Conservation (phyloP, 306 rosid species). For the Vachellia pachyceras region DNA sequence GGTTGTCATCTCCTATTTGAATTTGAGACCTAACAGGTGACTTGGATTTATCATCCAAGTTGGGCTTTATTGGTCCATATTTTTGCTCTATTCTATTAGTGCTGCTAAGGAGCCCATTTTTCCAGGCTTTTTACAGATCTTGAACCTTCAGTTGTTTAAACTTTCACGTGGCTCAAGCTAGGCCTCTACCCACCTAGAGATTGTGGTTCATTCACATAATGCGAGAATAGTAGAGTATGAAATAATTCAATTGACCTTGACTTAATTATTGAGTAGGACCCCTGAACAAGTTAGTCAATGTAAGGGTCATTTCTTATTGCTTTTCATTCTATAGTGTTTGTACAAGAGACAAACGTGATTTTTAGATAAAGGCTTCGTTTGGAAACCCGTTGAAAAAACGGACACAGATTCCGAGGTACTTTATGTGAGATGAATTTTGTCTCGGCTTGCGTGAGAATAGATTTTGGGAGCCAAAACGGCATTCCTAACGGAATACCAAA, state of each 20-base stretch:
- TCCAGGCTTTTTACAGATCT: not conserved
- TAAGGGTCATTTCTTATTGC: constrained; percentile 27
- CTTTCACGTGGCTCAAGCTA: not conserved
- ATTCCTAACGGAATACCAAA: too few relatives aligned
- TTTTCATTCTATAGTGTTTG: not conserved
- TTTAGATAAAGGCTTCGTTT: too few relatives aligned
- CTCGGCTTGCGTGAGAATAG: too few relatives aligned
- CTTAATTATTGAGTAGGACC: constrained; percentile 30
- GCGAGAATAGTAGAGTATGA: not conserved
- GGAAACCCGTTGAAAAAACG: too few relatives aligned
- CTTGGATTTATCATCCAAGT: too few relatives aligned
- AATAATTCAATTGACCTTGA: constrained; percentile 39
- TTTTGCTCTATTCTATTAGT: not conserved
- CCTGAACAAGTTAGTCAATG: constrained; percentile 35
- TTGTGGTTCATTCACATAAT: constrained; percentile 5
- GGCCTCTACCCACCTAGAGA: not conserved
- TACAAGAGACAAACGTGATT: constrained; percentile 27
- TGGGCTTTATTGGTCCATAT: not conserved
- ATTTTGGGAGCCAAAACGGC: too few relatives aligned
- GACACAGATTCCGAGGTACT: too few relatives aligned
- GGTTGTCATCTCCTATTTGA: not conserved
- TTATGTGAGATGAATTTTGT: too few relatives aligned
- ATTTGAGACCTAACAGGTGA: not conserved
- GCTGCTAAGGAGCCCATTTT: constrained; percentile 18
- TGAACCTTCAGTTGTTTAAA: not conserved